These are phyloP conservation scores for Suillus weaverae DNA, from an alignment of 768 basidiomycete genomes.

Conservation along the genomic window DNA sequence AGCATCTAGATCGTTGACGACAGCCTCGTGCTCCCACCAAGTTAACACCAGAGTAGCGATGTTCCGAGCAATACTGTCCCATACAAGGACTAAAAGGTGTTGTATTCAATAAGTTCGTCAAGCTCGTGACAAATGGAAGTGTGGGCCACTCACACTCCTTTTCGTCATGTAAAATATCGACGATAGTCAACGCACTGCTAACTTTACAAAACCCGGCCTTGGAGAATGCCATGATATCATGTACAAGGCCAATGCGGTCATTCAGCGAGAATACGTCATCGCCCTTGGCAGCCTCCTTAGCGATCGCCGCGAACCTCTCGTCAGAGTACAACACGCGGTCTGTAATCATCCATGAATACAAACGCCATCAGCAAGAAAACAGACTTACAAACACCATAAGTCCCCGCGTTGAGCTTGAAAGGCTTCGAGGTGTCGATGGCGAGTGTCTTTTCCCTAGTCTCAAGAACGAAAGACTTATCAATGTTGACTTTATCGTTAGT, in stretches of 20 bases:
- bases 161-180: slow-evolving; percentile 70
- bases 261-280: slow-evolving; percentile 71
- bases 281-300: slow-evolving; percentile 69
- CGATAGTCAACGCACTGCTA: slow-evolving; percentile 73
- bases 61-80: slow-evolving; percentile 65
- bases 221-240: slow-evolving; percentile 79
- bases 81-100: slow-evolving; percentile 67
- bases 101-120: slow-evolving; percentile 6
- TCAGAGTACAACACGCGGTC: slow-evolving; percentile 87
- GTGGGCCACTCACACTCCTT: slow-evolving; percentile 60
- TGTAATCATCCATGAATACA: slow-evolving; percentile 27
- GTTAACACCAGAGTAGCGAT: slow-evolving; percentile 55
- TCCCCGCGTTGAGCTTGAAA: slow-evolving; percentile 91
- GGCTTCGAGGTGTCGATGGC: slow-evolving; percentile 70
- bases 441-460: slow-evolving; percentile 66
- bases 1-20: slow-evolving; percentile 53
- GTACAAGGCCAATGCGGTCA: slow-evolving; percentile 87
- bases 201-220: slow-evolving; percentile 78
- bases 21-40: slow-evolving; percentile 81
- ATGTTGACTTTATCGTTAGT: slow-evolving; percentile 55
- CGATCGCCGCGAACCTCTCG: slow-evolving; percentile 76
- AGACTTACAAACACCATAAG: slow-evolving; percentile 82
- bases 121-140: not conserved
- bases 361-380: not conserved
- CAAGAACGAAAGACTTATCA: slow-evolving; percentile 64